Evolutionary conservation across 129 eudicot genomes (phyloP), one percentile per base, ranked within the genome.

Genomic region (Ambrosia artemisiifolia): DNA sequence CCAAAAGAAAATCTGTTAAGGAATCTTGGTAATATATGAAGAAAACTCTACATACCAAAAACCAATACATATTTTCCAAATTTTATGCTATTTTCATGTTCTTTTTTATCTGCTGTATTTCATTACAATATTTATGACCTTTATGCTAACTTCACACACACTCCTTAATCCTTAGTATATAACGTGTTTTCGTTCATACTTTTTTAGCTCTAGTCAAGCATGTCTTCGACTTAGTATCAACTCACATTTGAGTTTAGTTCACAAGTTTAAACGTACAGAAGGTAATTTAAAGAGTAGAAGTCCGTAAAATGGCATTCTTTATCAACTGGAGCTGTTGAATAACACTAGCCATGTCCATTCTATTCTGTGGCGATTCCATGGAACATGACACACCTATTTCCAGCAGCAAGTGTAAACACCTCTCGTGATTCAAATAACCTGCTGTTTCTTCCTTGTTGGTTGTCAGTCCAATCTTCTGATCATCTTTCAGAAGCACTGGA

Each of bases 321-420:
- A 73, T 67, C 35, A 60, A 46, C 1, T 72, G 67, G 60, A 84
- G 71, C 49, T 73, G 60, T 11, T 20, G 66, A 50, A 73, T 67
- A 16, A 70, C 83, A 42, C 54, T 50, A 30, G 42, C 12, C 6
- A 73, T 75, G 50, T 30, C 60, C 83, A 82, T 75, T 69, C 90
- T 65, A n/a, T 76, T 61, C 17, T 70, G 65, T 3, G 90, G 80
- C 2, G 74, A 72, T 59, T 85, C 87, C 78, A 56, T 40, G 18
- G 90, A 82, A 57, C 86, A 85, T 24, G 82, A 60, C n/a, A n/a
- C n/a, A n/a, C n/a, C n/a, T n/a, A n/a, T n/a, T n/a, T n/a, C n/a
- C n/a, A n/a, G n/a, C n/a, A n/a, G n/a, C n/a, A n/a, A n/a, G n/a
- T n/a, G n/a, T n/a, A n/a, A n/a, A n/a, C n/a, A n/a, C n/a, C n/a